These are phyloP conservation scores for Nosema muscidifuracis DNA, from an alignment of 371 early-diverging fungal genomes.

Conservation along the genomic window DNA sequence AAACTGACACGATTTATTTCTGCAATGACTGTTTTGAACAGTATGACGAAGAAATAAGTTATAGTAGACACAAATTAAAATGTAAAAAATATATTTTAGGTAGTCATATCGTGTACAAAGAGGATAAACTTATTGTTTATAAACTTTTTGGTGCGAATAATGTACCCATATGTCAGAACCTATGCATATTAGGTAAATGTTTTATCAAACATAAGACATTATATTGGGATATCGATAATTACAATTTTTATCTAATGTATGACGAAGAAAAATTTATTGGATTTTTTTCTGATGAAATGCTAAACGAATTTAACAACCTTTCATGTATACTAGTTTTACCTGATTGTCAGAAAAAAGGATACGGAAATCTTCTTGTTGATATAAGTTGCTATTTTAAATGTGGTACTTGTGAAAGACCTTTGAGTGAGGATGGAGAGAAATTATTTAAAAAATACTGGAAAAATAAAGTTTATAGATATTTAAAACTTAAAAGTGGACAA, in stretches of 20 bases:
- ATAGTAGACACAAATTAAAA: slow-evolving; percentile 43
- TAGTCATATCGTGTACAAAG: slow-evolving; percentile 14
- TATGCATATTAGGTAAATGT: slow-evolving; percentile 50
- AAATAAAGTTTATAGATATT: slow-evolving; percentile 31
- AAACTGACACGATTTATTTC: slow-evolving; percentile 29
- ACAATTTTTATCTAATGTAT: slow-evolving; percentile 54
- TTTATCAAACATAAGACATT: slow-evolving; percentile 60
- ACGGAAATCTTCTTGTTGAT: slow-evolving; percentile 59
- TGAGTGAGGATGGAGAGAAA: slow-evolving; percentile 42
- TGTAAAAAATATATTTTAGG: slow-evolving; percentile 39
- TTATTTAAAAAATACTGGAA: slow-evolving; percentile 59
- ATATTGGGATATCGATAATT: slow-evolving; percentile 57
- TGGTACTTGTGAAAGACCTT: slow-evolving; percentile 60
- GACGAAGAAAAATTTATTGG: slow-evolving; percentile 47
- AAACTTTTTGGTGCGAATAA: slow-evolving; percentile 45
- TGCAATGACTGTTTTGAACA: slow-evolving; percentile 45
- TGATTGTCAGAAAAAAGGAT: slow-evolving; percentile 47
- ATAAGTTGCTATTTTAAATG: slow-evolving; percentile 48
- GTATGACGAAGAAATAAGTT: slow-evolving; percentile 16
- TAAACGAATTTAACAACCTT: slow-evolving; percentile 44
- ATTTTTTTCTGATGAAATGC: slow-evolving; percentile 58
- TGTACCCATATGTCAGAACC: slow-evolving; percentile 41
- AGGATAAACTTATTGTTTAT: slow-evolving; percentile 27
- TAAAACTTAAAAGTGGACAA: slow-evolving; percentile 8
- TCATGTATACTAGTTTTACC: slow-evolving; percentile 61